A percentile compares a stretch with the other conserved stretches of the same genome.
Conservation (phyloP, 768 basidiomycete genomes). For the Lentinus tigrinus region DNA sequence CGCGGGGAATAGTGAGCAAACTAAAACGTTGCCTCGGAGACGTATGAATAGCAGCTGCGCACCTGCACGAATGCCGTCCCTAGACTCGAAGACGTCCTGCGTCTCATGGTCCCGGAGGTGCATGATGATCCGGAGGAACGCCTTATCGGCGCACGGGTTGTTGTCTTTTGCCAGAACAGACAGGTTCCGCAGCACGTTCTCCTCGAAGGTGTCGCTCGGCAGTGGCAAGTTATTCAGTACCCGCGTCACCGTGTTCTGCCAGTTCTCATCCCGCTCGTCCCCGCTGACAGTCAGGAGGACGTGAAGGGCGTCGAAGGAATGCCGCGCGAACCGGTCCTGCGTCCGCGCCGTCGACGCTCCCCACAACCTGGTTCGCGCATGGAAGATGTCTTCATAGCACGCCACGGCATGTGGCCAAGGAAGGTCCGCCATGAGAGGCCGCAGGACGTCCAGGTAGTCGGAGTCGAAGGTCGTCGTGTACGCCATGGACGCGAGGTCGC, state of each 20-base stretch:
- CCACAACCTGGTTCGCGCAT: constrained; percentile 4
- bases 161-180: background rate
- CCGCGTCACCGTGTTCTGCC: background rate
- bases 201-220: background rate
- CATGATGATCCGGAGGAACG: constrained; percentile 6
- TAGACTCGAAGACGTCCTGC: background rate
- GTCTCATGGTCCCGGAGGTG: background rate
- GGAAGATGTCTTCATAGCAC: constrained; percentile 4
- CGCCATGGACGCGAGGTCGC: constrained; percentile 4
- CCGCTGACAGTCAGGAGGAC: background rate
- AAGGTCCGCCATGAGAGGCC: constrained; percentile 2
- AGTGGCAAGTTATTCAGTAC: background rate
- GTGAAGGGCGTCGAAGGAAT: constrained; percentile 6
- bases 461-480: constrained; percentile 10
- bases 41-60: background rate
- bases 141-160: background rate
- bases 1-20: background rate
- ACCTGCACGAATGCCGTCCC: background rate
- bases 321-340: constrained; percentile 3
- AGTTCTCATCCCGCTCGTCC: background rate
- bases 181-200: background rate
- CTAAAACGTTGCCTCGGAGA: background rate
- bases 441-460: background rate
- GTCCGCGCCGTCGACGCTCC: background rate
- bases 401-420: constrained; percentile 3